Evolutionary conservation across 768 basidiomycete species (phyloP).

Genomic region (Macrolepiota fuliginosa): DNA sequence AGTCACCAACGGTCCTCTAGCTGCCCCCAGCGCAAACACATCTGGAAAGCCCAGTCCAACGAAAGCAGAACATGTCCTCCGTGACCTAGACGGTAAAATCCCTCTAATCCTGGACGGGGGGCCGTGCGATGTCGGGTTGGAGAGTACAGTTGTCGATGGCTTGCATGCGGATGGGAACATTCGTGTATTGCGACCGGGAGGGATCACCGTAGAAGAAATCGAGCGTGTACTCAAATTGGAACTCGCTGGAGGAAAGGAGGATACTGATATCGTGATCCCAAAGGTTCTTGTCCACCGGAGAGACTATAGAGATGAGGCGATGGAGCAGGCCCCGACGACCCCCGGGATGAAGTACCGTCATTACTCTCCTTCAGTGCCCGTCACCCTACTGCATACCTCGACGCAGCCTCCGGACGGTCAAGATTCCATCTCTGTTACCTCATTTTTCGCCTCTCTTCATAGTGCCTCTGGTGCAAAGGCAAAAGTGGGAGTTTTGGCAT

Average conservation of each 20-base stretch:
- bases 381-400: constrained; percentile 64
- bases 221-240: constrained; percentile 52
- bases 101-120: constrained; percentile 90
- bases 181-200: constrained; percentile 87
- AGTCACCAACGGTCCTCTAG: constrained; percentile 69
- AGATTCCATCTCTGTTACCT: constrained; percentile 25
- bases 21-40: constrained; percentile 94
- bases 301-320: constrained; percentile 67
- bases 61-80: constrained; percentile 76
- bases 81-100: constrained; percentile 76
- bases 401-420: constrained; percentile 37
- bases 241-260: constrained; percentile 17
- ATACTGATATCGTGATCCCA: constrained; percentile 31
- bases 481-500: constrained; percentile 71
- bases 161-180: constrained; percentile 71
- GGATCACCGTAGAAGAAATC: constrained; percentile 88
- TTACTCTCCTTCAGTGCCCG: constrained; percentile 89
- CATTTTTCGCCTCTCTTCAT: constrained; percentile 43
- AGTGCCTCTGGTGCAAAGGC: constrained; percentile 18
- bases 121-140: constrained; percentile 82
- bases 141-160: constrained; percentile 95
- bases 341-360: constrained; percentile 99
- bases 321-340: constrained; percentile 84
- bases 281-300: constrained; percentile 75
- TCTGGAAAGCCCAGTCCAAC: constrained; percentile 96